Conservation (phyloP, 306 rosid genomes). For the Vicia sativa region DNA sequence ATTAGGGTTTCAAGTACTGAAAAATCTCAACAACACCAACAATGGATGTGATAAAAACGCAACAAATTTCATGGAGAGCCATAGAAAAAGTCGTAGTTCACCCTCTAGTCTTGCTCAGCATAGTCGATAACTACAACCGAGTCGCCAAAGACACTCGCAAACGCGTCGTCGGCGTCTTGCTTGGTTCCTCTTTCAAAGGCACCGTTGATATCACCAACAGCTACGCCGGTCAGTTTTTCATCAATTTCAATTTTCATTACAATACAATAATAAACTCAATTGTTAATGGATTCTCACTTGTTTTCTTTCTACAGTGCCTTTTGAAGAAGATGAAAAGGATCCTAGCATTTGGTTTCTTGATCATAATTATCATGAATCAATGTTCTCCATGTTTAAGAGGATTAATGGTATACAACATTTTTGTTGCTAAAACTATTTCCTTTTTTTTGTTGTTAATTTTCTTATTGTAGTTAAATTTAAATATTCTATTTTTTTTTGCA, state of each 20-base stretch:
- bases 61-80: constrained; percentile 65
- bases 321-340: constrained; percentile 91
- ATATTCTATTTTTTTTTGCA: constrained; percentile 26
- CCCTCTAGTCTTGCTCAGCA: constrained; percentile 85
- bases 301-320: constrained; percentile 64
- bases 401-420: constrained; percentile 62
- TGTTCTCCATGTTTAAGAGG: constrained; percentile 97
- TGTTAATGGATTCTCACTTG: not conserved
- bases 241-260: not conserved
- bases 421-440: not conserved
- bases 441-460: not conserved
- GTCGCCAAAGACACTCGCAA: constrained; percentile 87
- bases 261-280: not conserved
- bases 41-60: constrained; percentile 90
- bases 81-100: constrained; percentile 89
- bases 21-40: not conserved
- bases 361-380: constrained; percentile 86
- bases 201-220: constrained; percentile 85
- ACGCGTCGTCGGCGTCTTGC: constrained; percentile 85
- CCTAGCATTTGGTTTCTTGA: constrained; percentile 92
- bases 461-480: not conserved
- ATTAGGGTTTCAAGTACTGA: not conserved
- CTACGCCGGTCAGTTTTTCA: constrained; percentile 65
- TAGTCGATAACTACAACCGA: constrained; percentile 87
- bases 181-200: constrained; percentile 78